Base-by-base conservation (phyloP, 208 protist genomes). In the Histomonas meleagridis region DNA sequence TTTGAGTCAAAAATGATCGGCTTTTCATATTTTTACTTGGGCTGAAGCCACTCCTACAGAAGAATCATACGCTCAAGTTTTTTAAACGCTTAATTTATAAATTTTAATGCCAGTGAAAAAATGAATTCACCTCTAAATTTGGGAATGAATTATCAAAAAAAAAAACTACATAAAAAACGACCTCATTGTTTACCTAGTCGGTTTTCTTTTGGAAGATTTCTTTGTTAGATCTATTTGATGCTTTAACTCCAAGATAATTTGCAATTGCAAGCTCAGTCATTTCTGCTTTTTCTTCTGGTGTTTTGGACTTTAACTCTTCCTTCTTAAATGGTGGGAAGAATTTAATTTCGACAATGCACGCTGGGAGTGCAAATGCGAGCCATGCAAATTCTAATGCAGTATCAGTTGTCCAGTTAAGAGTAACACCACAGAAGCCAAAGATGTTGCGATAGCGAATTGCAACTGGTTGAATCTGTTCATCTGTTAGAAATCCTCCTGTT, bases 381-480 rank as follows among this genome's bases (percentile, higher is more conserved):
- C 40, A 55, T 0, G 55, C 26, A 12, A 12, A 86, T 35, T 86
- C 76, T 51, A 43, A 18, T 4, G 55, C 18, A 38, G n/a, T 55
- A 38, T 32, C 46, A 38, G n/a, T n/a, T 40, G 38, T 14, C 40
- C 40, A 86, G 26, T 55, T 55, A 18, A 51, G n/a, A 32, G 18
- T 55, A 26, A 40, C 35, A 7, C 35, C 26, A 28, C 46, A 40
- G 38, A 55, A 86, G 2, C 46, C 18, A 26, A 86, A 55, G 4
- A 55, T 18, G 7, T 48, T 26, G n/a, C 16, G n/a, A 35, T 86
- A 86, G 32, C 76, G 23, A 18, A 86, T 55, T 48, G 46, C 16
- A 55, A 86, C 46, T 51, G 76, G 76, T n/a, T 86, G 76, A 18
- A 86, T 51, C 38, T 40, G 76, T 35, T 51, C 76, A 55, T 86